Conservation (phyloP, 2,329 filamentous ascomycete genomes). For the Fusarium euwallaceae region DNA sequence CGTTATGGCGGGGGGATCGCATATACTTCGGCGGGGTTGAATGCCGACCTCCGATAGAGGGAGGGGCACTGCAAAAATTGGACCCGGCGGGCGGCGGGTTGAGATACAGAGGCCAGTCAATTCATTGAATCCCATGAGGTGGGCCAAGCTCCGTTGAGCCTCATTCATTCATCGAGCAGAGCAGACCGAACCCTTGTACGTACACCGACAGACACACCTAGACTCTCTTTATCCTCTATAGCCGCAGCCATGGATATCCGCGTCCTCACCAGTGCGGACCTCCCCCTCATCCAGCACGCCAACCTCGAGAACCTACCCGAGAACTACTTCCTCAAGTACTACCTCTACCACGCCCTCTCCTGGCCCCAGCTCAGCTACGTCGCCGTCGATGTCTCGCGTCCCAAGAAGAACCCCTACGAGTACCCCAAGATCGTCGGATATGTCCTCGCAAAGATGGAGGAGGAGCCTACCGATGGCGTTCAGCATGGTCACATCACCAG, state of each 20-base stretch:
- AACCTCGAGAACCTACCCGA: slow-evolving; percentile 99
- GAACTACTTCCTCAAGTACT: slow-evolving; percentile 99
- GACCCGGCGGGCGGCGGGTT: not conserved
- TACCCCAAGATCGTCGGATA: slow-evolving; percentile 99
- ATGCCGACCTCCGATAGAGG: slow-evolving; percentile 2
- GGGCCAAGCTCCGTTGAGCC: slow-evolving; percentile 12
- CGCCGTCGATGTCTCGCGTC: slow-evolving; percentile 89
- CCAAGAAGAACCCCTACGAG: slow-evolving; percentile 82
- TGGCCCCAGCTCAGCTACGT: slow-evolving; percentile 99
- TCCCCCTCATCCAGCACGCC: slow-evolving; percentile 94
- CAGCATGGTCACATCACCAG: slow-evolving; percentile 97
- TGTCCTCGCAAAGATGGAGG: slow-evolving; percentile 99
- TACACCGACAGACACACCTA: not conserved
- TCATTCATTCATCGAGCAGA: slow-evolving; percentile 5
- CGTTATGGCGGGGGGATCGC: not conserved
- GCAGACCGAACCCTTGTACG: not conserved
- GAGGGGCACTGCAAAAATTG: slow-evolving; percentile 6
- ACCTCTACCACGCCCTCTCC: slow-evolving; percentile 97
- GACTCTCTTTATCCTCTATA: not conserved
- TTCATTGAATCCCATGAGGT: not conserved
- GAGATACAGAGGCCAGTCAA: not conserved
- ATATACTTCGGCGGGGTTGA: slow-evolving; percentile 12
- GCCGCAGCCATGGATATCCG: slow-evolving; percentile 84
- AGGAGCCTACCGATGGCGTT: slow-evolving; percentile 91
- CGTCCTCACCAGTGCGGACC: slow-evolving; percentile 83